Percentiles rank a stretch among this genome's conserved stretches.
These are phyloP conservation scores for Leishmania guyanensis DNA, from an alignment of 208 protist species.

Conservation along the genomic window DNA sequence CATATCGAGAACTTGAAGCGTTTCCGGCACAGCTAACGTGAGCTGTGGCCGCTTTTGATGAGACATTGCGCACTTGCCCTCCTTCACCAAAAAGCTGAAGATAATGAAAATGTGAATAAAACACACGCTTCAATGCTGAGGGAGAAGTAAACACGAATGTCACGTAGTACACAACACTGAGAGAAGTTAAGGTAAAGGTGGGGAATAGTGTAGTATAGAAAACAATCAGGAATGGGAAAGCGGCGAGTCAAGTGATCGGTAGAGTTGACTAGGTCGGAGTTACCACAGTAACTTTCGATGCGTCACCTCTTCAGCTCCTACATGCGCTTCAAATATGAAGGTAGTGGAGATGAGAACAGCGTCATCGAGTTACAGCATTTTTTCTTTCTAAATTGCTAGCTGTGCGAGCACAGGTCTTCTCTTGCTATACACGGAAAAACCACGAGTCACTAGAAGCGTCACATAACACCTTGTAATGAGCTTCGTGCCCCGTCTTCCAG, in stretches of 20 bases:
- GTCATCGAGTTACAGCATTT: not conserved
- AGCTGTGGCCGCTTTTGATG: slow-evolving; percentile 59
- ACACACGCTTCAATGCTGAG: not conserved
- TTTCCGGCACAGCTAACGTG: slow-evolving; percentile 50
- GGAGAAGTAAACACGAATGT: slow-evolving; percentile 1
- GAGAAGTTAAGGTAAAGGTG: not conserved
- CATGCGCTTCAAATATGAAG: not conserved
- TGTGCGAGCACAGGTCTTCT: not conserved
- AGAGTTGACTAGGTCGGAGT: not conserved
- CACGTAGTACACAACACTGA: not conserved
- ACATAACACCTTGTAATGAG: not conserved
- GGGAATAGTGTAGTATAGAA: not conserved
- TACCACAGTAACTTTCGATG: not conserved
- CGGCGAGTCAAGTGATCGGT: not conserved
- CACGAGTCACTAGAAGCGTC: not conserved
- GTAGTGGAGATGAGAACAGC: not conserved
- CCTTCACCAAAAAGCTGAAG: not conserved
- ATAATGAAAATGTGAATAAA: not conserved
- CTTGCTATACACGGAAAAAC: not conserved
- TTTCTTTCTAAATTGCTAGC: not conserved
- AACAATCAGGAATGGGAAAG: not conserved
- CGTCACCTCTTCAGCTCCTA: not conserved
- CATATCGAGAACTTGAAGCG: slow-evolving; percentile 85
- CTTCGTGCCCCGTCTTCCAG: slow-evolving; percentile 23
- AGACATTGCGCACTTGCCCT: slow-evolving; percentile 38